Evolutionary conservation across 2,329 filamentous ascomycete genomes (phyloP).

Genomic region (Aspergillus spinulosporus): DNA sequence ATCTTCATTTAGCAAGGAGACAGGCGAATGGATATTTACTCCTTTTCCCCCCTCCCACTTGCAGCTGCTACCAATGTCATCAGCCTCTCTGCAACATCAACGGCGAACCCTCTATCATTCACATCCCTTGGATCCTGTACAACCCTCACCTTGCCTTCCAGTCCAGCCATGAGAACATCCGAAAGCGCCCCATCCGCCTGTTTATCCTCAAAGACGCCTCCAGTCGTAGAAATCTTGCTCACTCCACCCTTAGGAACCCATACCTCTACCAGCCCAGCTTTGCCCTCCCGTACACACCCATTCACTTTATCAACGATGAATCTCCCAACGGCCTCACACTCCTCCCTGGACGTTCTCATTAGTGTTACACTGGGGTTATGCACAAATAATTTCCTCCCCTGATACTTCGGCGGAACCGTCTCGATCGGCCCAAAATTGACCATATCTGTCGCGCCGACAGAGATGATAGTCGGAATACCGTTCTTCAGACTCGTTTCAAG

Average conservation of each 20-base stretch:
- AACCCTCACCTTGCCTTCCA: slow-evolving; percentile 54
- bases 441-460: slow-evolving; percentile 60
- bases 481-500: slow-evolving; percentile 58
- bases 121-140: slow-evolving; percentile 47
- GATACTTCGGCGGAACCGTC: slow-evolving; percentile 59
- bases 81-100: slow-evolving; percentile 2
- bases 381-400: slow-evolving; percentile 52
- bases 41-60: no score
- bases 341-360: slow-evolving; percentile 62
- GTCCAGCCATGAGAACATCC: slow-evolving; percentile 48
- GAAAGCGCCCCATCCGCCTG: slow-evolving; percentile 52
- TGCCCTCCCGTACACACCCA: slow-evolving; percentile 29
- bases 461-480: slow-evolving; percentile 60
- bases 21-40: no score
- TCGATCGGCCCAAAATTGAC: slow-evolving; percentile 62
- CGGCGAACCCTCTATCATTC: slow-evolving; percentile 35
- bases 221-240: slow-evolving; percentile 60
- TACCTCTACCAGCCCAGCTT: slow-evolving; percentile 52
- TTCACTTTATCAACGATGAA: slow-evolving; percentile 58
- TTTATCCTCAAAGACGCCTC: slow-evolving; percentile 55
- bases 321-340: slow-evolving; percentile 55
- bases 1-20: no score
- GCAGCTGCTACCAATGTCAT: neutral
- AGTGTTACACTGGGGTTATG: slow-evolving; percentile 68
- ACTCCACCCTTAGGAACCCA: slow-evolving; percentile 62